These are phyloP conservation scores for Haplosporangium gracile DNA, from an alignment of 192 early-diverging fungal genomes.

Conservation along the genomic window DNA sequence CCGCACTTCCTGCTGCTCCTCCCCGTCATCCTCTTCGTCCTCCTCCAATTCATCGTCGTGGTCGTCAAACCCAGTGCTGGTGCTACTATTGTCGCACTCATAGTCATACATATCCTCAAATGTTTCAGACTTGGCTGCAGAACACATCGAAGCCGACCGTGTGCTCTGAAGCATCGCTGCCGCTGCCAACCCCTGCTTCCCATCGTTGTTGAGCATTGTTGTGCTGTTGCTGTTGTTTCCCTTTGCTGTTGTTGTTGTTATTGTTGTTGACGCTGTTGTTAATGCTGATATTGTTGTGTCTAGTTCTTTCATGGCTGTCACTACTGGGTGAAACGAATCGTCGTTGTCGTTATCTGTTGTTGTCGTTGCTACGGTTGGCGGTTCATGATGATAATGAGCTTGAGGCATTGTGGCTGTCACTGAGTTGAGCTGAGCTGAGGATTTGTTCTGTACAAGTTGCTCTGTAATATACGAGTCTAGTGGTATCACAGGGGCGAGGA, in stretches of 20 bases:
- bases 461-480: neutral
- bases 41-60: neutral
- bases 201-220: neutral
- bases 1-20: neutral
- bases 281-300: neutral
- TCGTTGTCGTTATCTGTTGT: neutral
- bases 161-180: neutral
- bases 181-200: neutral
- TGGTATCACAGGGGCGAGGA: neutral
- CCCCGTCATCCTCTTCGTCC: neutral
- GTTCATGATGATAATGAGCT: neutral
- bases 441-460: neutral
- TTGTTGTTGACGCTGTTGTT: constrained; percentile 2
- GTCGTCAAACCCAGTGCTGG: neutral
- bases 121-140: neutral
- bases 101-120: neutral
- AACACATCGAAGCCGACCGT: neutral
- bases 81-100: constrained; percentile 12
- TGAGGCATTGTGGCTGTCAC: neutral
- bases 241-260: neutral
- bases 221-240: neutral
- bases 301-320: neutral
- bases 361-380: neutral
- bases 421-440: neutral
- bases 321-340: neutral